These are phyloP conservation scores for Neoascochyta sp. DNA, from an alignment of 2,329 filamentous ascomycete species.

Conservation along the genomic window DNA sequence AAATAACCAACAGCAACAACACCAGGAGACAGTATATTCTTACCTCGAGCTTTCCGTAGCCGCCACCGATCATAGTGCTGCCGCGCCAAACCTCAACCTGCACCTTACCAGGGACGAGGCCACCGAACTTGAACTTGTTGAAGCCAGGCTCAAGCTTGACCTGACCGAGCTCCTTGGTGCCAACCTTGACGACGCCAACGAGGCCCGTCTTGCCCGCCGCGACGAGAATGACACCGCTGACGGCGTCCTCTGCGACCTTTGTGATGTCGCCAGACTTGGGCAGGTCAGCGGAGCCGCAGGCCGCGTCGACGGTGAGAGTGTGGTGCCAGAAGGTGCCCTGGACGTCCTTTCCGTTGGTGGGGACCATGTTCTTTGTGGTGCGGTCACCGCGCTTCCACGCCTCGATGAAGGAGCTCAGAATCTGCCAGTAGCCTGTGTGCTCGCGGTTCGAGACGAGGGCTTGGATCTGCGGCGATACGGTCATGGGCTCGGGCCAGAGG, in stretches of 20 bases:
- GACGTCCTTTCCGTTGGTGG: constrained; percentile 11
- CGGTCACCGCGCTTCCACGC: constrained; percentile 37
- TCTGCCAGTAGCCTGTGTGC: constrained; percentile 36
- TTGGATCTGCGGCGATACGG: constrained; percentile 15
- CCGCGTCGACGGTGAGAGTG: constrained; percentile 24
- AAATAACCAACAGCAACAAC: too few relatives aligned
- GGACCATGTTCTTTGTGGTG: constrained; percentile 18
- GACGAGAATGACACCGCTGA: constrained; percentile 12
- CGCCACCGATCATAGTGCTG: constrained; percentile 17
- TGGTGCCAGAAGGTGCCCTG: constrained; percentile 21
- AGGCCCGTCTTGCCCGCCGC: constrained; percentile 12
- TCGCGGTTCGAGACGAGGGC: constrained; percentile 31
- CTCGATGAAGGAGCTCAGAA: constrained; percentile 37
- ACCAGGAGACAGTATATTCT: not conserved
- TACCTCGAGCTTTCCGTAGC: constrained; percentile 9
- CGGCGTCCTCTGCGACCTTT: constrained; percentile 8
- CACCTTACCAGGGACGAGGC: constrained; percentile 18
- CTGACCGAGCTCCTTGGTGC: constrained; percentile 13
- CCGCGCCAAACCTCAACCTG: constrained; percentile 25
- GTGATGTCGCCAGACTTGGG: constrained; percentile 16
- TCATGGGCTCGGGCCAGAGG: constrained; percentile 36
- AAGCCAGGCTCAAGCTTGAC: constrained; percentile 11
- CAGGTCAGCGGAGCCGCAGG: constrained; percentile 45
- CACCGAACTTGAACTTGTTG: constrained; percentile 21
- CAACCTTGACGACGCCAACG: constrained; percentile 22